Evolutionary conservation across 2,329 filamentous ascomycete species (phyloP).

Genomic region (Aspergillus arachidicola): DNA sequence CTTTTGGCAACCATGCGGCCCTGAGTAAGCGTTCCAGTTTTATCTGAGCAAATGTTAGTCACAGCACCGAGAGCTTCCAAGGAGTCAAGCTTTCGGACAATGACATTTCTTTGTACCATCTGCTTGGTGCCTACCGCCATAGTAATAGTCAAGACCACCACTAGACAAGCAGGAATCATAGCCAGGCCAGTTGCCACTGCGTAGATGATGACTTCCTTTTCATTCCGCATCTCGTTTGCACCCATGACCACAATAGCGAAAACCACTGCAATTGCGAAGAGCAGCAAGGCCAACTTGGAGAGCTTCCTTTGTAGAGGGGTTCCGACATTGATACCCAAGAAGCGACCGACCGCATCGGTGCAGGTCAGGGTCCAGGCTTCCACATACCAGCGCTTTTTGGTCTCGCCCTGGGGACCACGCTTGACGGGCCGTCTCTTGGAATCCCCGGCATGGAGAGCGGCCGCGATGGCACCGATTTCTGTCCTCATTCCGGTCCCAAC

Average conservation of each 20-base stretch:
- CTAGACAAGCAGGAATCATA: conserved; percentile 65
- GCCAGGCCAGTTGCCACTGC: conserved; percentile 61
- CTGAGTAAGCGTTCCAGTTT: conserved; percentile 64
- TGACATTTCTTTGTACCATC: conserved; percentile 60
- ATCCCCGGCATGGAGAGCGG: conserved; percentile 62
- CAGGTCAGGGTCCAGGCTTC: conserved; percentile 56
- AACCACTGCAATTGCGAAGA: conserved; percentile 68
- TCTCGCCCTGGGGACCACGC: conserved; percentile 53
- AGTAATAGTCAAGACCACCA: conserved; percentile 69
- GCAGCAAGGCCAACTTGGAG: conserved; percentile 66
- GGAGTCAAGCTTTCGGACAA: conserved; percentile 60
- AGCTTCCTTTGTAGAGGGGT: conserved; percentile 71
- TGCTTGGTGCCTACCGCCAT: conserved; percentile 64
- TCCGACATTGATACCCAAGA: conserved; percentile 69
- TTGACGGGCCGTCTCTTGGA: conserved; percentile 56
- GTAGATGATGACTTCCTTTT: conserved; percentile 66
- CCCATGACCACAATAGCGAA: conserved; percentile 71
- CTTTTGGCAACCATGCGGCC: conserved; percentile 66
- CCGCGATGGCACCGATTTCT: conserved; percentile 67
- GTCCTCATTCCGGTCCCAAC: conserved; percentile 65
- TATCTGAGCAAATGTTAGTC: conserved; percentile 61
- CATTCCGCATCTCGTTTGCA: conserved; percentile 60
- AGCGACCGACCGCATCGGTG: conserved; percentile 61
- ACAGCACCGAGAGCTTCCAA: conserved; percentile 65
- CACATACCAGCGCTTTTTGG: conserved; percentile 56